A percentile compares a stretch with the other conserved stretches of the same genome.
Conservation (phyloP, 1,284 basidiomycete species). For the Trametes pubescens region DNA sequence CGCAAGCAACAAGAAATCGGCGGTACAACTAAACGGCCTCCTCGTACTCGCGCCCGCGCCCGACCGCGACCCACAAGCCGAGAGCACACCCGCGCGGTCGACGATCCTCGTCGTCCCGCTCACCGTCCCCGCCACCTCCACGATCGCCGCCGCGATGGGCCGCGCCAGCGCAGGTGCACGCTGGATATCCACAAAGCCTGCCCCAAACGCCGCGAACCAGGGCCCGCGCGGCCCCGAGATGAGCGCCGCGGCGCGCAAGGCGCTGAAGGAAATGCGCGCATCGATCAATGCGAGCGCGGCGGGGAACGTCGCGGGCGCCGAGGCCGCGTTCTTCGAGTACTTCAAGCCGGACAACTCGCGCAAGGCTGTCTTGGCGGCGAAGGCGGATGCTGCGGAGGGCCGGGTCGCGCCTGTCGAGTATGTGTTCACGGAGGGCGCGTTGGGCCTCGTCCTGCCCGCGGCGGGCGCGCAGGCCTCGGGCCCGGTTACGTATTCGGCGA, state of each 20-base stretch:
- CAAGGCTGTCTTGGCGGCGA: constrained; percentile 20
- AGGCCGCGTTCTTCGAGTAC: constrained; percentile 61
- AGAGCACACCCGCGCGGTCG: constrained; percentile 48
- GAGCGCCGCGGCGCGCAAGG: constrained; percentile 44
- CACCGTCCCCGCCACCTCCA: constrained; percentile 58
- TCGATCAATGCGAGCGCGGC: constrained; percentile 25
- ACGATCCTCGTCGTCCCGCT: constrained; percentile 67
- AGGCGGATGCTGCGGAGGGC: constrained; percentile 15
- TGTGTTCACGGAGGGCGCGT: constrained; percentile 63
- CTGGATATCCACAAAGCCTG: constrained; percentile 52
- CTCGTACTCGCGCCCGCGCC: constrained; percentile 59
- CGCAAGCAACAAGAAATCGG: constrained; percentile 11
- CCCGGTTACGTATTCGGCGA: constrained; percentile 52
- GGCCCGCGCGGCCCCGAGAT: constrained; percentile 25
- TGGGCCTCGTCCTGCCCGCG: constrained; percentile 52
- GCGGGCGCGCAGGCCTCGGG: constrained; percentile 34
- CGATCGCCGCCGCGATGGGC: constrained; percentile 68
- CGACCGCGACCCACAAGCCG: constrained; percentile 23
- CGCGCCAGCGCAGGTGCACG: constrained; percentile 53
- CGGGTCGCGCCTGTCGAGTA: constrained; percentile 47
- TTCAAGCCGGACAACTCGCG: constrained; percentile 43
- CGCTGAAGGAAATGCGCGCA: constrained; percentile 49
- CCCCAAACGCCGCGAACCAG: not conserved
- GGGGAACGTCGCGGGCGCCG: constrained; percentile 44
- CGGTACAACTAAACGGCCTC: constrained; percentile 51